phyloP scores from a whole-genome alignment of 164 flowering plant species.

The Vitis labrusca region DNA sequence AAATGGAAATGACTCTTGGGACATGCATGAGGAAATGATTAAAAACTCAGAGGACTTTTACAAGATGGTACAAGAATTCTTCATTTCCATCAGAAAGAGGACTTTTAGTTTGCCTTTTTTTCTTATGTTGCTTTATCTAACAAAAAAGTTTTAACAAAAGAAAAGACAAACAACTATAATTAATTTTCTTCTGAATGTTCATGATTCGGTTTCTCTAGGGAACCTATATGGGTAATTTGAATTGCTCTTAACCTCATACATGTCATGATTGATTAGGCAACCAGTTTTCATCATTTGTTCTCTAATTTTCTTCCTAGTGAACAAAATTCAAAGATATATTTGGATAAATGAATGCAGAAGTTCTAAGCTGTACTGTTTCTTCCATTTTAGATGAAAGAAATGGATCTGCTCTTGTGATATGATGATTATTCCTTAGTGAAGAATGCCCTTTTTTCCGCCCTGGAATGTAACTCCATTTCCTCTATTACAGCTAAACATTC shows the following conservation, averaged over 20 bases:
- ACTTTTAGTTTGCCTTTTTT: neutral
- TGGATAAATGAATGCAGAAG: neutral
- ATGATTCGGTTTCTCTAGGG: neutral
- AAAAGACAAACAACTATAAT: neutral
- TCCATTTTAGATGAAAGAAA: neutral
- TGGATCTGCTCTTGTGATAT: neutral
- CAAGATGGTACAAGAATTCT: slow-evolving; percentile 44
- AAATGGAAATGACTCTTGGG: slow-evolving; percentile 77
- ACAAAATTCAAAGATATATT: neutral
- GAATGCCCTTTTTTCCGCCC: neutral
- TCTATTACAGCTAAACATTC: slow-evolving; percentile 65
- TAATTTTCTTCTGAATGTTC: neutral
- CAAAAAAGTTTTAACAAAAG: too few relatives aligned
- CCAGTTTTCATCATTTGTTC: neutral
- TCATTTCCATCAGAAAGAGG: neutral
- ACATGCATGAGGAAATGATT: slow-evolving; percentile 82
- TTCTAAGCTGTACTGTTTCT: neutral
- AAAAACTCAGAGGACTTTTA: slow-evolving; percentile 85
- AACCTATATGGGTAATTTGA: neutral
- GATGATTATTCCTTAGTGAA: neutral
- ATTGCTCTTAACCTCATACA: neutral
- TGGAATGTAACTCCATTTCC: neutral
- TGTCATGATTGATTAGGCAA: too few relatives aligned
- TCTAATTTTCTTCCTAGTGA: neutral
- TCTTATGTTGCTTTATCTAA: neutral